These are phyloP conservation scores for Phytophthora aleatoria DNA, from an alignment of 352 stramenopile species.

Conservation along the genomic window DNA sequence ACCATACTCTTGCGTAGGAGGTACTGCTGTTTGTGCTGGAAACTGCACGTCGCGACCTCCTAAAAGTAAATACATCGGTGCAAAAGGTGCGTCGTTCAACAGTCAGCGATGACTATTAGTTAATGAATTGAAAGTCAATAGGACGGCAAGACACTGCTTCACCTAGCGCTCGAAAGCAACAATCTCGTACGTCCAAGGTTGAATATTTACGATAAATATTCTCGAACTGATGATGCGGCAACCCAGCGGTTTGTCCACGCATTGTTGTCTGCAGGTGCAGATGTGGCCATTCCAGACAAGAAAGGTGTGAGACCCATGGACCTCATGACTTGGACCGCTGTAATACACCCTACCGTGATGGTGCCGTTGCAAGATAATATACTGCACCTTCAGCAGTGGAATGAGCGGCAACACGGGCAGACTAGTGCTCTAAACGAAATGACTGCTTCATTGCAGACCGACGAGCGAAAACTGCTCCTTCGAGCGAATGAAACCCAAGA, in stretches of 20 bases:
- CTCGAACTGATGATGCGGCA: background rate
- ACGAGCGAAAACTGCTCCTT: conserved; percentile 7
- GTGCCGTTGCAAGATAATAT: conserved; percentile 35
- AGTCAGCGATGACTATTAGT: too few species aligned
- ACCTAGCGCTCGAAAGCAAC: conserved; percentile 23
- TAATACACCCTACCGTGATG: conserved; percentile 36
- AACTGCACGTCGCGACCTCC: conserved; percentile 12
- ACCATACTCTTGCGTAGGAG: conserved; percentile 9
- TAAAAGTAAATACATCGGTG: conserved; percentile 27
- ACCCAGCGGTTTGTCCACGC: conserved; percentile 30
- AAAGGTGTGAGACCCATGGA: conserved; percentile 43
- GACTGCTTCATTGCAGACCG: conserved; percentile 13
- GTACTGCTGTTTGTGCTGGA: conserved; percentile 26
- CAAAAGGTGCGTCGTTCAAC: conserved; percentile 21
- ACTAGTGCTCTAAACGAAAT: conserved; percentile 18
- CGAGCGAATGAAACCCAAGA: conserved; percentile 16
- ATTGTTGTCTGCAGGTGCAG: conserved; percentile 35
- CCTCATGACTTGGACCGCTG: conserved; percentile 38
- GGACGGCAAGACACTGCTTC: conserved; percentile 34
- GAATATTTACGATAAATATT: too few species aligned
- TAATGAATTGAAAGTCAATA: background rate
- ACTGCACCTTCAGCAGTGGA: conserved; percentile 33
- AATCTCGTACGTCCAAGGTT: conserved; percentile 21
- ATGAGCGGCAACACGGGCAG: conserved; percentile 10
- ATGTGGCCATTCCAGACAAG: conserved; percentile 34